phyloP scores from a whole-genome alignment of 257 asterid genomes.

The Scutellaria minor region DNA sequence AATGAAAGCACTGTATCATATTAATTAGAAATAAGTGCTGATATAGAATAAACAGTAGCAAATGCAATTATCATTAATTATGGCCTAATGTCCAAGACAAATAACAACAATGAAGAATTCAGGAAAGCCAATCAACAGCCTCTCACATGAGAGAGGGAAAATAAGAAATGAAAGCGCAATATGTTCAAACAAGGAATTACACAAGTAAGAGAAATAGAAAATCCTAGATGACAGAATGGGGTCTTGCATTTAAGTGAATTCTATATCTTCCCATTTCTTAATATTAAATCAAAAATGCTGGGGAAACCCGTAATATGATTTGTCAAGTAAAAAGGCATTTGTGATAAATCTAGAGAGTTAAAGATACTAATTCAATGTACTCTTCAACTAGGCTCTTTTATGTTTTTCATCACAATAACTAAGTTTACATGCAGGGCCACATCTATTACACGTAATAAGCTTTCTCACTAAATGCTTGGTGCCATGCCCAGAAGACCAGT shows the following conservation, averaged over 20 bases:
- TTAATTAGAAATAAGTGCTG: neutral
- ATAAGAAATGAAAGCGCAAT: neutral
- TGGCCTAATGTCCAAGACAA: neutral
- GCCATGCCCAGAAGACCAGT: too few species aligned
- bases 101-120: neutral
- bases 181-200: conserved; percentile 13
- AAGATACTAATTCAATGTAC: neutral
- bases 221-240: neutral
- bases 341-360: neutral
- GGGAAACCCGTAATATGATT: neutral
- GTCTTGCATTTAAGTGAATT: neutral
- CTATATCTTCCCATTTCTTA: neutral
- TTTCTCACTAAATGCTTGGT: neutral
- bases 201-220: neutral
- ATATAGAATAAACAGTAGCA: neutral
- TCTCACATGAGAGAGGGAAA: neutral
- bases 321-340: neutral
- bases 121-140: neutral
- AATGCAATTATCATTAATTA: neutral
- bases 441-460: conserved; percentile 8
- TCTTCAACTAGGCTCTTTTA: neutral
- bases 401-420: conserved; percentile 18
- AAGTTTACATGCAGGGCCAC: conserved; percentile 5
- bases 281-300: neutral
- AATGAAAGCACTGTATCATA: neutral